These are phyloP conservation scores for Cladosporium sp. DNA, from an alignment of 2,329 filamentous ascomycete genomes.

Conservation along the genomic window DNA sequence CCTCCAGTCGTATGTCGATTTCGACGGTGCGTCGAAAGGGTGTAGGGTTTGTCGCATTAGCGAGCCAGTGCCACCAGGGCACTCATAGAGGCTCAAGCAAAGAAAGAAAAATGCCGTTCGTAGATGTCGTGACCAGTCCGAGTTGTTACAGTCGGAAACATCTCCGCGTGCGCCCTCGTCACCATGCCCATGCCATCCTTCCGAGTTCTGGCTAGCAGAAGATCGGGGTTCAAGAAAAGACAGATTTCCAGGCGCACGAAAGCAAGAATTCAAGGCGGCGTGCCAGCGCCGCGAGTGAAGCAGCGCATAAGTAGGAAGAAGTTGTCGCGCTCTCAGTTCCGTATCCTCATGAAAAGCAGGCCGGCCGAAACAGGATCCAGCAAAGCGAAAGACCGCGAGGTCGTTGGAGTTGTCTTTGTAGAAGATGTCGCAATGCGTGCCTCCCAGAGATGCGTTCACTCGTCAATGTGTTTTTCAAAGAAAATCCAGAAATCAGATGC, in stretches of 20 bases:
- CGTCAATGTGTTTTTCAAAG: not conserved
- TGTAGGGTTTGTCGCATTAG: conserved; percentile 12
- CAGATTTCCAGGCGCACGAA: conserved; percentile 14
- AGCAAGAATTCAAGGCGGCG: conserved; percentile 8
- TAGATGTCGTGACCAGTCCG: conserved; percentile 14
- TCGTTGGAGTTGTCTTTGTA: conserved; percentile 10
- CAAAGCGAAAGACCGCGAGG: conserved; percentile 11
- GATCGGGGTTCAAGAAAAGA: not conserved
- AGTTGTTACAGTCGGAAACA: conserved; percentile 10
- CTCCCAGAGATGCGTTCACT: conserved; percentile 15
- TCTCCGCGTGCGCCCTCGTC: conserved; percentile 16
- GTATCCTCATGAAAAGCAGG: conserved; percentile 6
- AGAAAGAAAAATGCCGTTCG: conserved; percentile 15
- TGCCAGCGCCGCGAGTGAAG: conserved; percentile 9
- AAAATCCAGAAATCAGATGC: conserved; percentile 15
- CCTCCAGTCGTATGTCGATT: conserved; percentile 10
- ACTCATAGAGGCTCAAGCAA: conserved; percentile 4
- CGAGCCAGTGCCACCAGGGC: conserved; percentile 9
- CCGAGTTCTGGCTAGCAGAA: conserved; percentile 8
- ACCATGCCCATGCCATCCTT: conserved; percentile 8
- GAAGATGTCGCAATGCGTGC: conserved; percentile 10
- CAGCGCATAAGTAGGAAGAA: conserved; percentile 2
- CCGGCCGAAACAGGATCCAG: conserved; percentile 1
- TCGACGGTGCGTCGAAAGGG: not conserved
- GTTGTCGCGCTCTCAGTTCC: conserved; percentile 1